phyloP scores from a whole-genome alignment of 768 basidiomycete genomes.

The Hortiboletus flavorubellus region DNA sequence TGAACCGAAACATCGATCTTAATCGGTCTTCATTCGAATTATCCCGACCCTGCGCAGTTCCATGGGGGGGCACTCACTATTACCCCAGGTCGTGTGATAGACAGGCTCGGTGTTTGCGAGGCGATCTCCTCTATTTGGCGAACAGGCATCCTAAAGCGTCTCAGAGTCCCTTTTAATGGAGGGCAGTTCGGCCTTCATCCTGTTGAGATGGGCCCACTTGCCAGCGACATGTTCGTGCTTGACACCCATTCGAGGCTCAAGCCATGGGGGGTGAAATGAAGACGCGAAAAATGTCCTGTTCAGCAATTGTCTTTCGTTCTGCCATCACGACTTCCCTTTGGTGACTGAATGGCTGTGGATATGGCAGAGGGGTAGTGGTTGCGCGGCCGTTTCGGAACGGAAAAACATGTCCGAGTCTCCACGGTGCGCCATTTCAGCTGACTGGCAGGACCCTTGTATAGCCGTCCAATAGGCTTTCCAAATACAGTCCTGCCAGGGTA shows the following conservation, averaged over 20 bases:
- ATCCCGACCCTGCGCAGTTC: constrained; percentile 19
- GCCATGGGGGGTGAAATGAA: constrained; percentile 2
- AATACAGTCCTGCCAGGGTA: constrained; percentile 13
- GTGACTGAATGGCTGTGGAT: constrained; percentile 3
- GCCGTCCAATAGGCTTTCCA: constrained; percentile 14
- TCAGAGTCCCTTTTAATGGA: constrained; percentile 8
- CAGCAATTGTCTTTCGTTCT: neutral
- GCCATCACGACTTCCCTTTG: constrained; percentile 4
- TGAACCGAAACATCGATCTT: constrained; percentile 12
- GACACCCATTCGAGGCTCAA: neutral
- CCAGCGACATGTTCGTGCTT: neutral
- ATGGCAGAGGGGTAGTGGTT: neutral
- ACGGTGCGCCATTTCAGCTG: constrained; percentile 7
- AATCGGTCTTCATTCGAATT: constrained; percentile 8
- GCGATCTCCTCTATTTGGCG: constrained; percentile 8
- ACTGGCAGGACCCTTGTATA: constrained; percentile 3
- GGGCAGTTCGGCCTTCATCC: constrained; percentile 2
- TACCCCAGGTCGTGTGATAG: constrained; percentile 32
- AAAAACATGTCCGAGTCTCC: neutral
- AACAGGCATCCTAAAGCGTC: neutral
- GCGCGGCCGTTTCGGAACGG: neutral
- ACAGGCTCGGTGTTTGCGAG: constrained; percentile 4
- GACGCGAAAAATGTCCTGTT: neutral
- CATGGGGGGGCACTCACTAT: constrained; percentile 23
- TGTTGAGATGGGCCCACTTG: constrained; percentile 4